Percentiles rank a stretch among this genome's conserved stretches.
phyloP scores from a whole-genome alignment of 768 basidiomycete genomes.

The Xerocomellus intermedius region DNA sequence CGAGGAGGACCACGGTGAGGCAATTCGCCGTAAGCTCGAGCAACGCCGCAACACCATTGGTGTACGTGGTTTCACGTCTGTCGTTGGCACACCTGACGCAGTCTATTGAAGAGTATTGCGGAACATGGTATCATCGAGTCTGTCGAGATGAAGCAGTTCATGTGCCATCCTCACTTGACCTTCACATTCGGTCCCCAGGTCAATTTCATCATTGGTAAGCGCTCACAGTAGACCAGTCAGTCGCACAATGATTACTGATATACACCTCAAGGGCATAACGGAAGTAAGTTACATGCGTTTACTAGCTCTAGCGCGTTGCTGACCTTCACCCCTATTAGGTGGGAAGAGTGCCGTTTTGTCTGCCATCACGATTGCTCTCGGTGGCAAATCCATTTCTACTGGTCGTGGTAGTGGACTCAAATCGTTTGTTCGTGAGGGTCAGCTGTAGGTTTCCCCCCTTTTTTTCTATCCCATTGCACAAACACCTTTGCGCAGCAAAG shows the following conservation, averaged over 20 bases:
- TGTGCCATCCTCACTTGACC: constrained; percentile 87
- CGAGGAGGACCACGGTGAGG: constrained; percentile 58
- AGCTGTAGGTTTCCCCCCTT: constrained; percentile 48
- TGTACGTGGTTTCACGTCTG: constrained; percentile 47
- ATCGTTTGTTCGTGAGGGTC: constrained; percentile 82
- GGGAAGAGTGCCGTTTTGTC: constrained; percentile 95
- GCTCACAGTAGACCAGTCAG: not conserved
- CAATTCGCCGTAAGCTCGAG: constrained; percentile 54
- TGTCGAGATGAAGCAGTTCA: constrained; percentile 89
- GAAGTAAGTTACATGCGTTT: constrained; percentile 59
- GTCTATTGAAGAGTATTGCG: constrained; percentile 58
- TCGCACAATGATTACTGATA: constrained; percentile 1
- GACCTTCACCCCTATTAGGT: constrained; percentile 47
- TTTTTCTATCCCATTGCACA: not conserved
- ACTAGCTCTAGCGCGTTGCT: not conserved
- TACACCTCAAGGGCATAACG: constrained; percentile 70
- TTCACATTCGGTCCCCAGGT: constrained; percentile 91
- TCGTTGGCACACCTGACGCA: not conserved
- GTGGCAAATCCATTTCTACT: constrained; percentile 89
- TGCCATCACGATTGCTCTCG: constrained; percentile 89
- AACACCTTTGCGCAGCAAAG: constrained; percentile 41
- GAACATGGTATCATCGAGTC: constrained; percentile 86
- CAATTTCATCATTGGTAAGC: constrained; percentile 91
- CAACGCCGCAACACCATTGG: constrained; percentile 39
- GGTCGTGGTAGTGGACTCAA: constrained; percentile 85